These are phyloP conservation scores for Penicillium pulvis DNA, from an alignment of 495 filamentous ascomycete genomes.

Conservation along the genomic window DNA sequence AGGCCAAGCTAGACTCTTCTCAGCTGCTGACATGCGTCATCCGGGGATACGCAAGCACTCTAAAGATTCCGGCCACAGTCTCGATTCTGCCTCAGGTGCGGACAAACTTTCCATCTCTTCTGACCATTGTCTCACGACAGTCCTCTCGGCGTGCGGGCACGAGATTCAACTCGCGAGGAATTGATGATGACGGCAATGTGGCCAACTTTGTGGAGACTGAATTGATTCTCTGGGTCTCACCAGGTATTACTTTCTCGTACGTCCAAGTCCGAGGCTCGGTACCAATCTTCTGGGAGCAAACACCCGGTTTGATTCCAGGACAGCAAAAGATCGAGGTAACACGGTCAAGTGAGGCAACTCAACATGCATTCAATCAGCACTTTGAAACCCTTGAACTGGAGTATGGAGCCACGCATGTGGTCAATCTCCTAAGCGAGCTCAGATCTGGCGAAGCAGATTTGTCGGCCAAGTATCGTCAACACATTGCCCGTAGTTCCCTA, in stretches of 20 bases:
- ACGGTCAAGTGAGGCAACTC: constrained; percentile 84
- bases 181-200: constrained; percentile 96
- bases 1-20: constrained; percentile 74
- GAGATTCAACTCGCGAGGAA: constrained; percentile 92
- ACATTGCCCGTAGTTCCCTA: constrained; percentile 69
- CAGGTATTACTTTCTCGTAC: constrained; percentile 85
- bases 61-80: constrained; percentile 74
- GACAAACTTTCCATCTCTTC: constrained; percentile 73
- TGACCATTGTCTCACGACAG: constrained; percentile 89
- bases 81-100: constrained; percentile 46
- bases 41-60: constrained; percentile 82
- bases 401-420: constrained; percentile 87
- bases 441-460: constrained; percentile 84
- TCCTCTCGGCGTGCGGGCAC: constrained; percentile 93
- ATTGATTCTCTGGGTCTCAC: constrained; percentile 68
- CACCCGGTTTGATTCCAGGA: constrained; percentile 79
- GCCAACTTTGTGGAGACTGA: constrained; percentile 86
- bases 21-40: constrained; percentile 92
- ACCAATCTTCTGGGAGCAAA: constrained; percentile 96
- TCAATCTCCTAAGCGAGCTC: constrained; percentile 87
- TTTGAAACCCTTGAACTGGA: constrained; percentile 78
- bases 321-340: constrained; percentile 96
- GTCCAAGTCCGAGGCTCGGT: constrained; percentile 90
- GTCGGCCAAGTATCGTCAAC: constrained; percentile 72
- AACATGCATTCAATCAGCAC: constrained; percentile 94